A percentile compares a stretch with the other conserved stretches of the same genome.
Evolutionary conservation across 2,329 filamentous ascomycete genomes (phyloP).

Genomic region (Beauveria rudraprayagi): DNA sequence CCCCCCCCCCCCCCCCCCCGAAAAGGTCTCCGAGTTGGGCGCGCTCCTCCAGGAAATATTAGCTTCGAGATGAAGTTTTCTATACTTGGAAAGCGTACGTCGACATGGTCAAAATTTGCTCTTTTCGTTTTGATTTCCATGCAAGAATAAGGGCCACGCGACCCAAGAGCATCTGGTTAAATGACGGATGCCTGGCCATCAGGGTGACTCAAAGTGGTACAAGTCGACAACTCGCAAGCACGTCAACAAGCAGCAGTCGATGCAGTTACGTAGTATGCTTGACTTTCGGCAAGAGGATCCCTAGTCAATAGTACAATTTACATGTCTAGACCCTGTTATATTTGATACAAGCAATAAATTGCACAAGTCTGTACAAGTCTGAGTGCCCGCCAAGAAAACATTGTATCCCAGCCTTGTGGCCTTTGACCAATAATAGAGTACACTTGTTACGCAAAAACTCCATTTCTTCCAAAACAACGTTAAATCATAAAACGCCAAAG

Average conservation of each 20-base stretch:
- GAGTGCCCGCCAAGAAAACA: background rate
- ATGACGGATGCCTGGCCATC: background rate
- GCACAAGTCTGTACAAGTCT: background rate
- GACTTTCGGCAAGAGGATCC: too few relatives aligned
- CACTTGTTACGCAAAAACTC: background rate
- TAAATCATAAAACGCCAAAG: constrained; percentile 11
- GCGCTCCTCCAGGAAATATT: too few relatives aligned
- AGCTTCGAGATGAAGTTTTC: background rate
- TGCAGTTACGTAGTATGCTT: too few relatives aligned
- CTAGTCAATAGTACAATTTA: too few relatives aligned
- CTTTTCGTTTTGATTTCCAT: background rate
- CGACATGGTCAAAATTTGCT: background rate
- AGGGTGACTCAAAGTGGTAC: background rate
- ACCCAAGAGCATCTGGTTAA: background rate
- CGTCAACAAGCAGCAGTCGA: too few relatives aligned
- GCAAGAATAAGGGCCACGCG: background rate
- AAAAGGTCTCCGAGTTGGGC: background rate
- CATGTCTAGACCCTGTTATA: too few relatives aligned
- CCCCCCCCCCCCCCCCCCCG: too few relatives aligned
- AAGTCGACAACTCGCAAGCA: background rate
- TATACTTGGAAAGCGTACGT: background rate
- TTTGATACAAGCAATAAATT: background rate
- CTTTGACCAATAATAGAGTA: background rate
- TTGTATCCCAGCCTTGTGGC: background rate
- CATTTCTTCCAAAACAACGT: background rate